Evolutionary conservation across 2,329 filamentous ascomycete genomes (phyloP), one percentile per base, ranked within the genome.

Genomic region (Microcyclospora tardicrescens): DNA sequence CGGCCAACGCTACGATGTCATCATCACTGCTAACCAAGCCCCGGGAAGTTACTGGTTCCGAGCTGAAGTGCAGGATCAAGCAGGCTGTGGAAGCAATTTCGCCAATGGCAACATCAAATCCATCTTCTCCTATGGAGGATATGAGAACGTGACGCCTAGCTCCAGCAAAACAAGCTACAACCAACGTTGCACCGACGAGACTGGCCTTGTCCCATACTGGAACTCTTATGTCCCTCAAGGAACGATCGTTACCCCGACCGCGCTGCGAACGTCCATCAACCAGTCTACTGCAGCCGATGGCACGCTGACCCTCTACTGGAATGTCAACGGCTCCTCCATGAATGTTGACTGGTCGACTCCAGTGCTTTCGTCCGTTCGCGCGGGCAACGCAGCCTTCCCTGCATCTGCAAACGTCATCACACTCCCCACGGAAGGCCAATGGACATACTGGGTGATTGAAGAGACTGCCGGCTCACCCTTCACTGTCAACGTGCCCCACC

Each of bases 291-390:
- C 45, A 9, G 40, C 43, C 37, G 50, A 56, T 39, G 55, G 53
- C 37, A 44, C 45, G 13, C 28, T 56, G 6, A 55, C 45, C n/a
- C 46, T 58, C 13, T 55, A 53, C 48, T 65, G 62, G 62, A 56
- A 56, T 35, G 47, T 68, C 42, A 66, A 68, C 47, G 55, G 63
- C 36, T 61, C 60, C 2, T 58, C 61, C 19, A 62, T 68, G 41
- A 52, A 59, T 31, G 58, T 64, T 16, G 49, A 61, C 35, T 69
- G 65, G 65, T 48, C 59, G 14, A 52, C 61, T 10, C 68, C 68
- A 0, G 66, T 64, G 0, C 48, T 70, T 6, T 51, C 63, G 39
- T 65, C 66, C 12, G 56, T 67, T 6, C 53, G 63, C 4, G 52
- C 59, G 15, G 51, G 55, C 32, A 61, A 64, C 46, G 62, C 57